These are phyloP conservation scores for Hydnomerulius pinastri DNA, from an alignment of 768 basidiomycete genomes.

Conservation along the genomic window DNA sequence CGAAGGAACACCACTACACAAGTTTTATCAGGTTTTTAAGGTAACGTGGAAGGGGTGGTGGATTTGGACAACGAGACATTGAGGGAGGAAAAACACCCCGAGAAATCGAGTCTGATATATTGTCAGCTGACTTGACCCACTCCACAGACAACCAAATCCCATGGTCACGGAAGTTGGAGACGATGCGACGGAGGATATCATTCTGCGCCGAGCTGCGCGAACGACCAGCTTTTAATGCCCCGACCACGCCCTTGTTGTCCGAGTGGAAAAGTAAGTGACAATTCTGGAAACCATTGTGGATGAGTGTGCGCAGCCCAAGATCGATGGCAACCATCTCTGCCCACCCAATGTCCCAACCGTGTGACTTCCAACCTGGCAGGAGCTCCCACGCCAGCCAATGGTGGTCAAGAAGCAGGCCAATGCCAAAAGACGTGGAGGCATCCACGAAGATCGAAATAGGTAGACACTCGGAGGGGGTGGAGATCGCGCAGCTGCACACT, in stretches of 20 bases:
- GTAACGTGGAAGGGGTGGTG: slow-evolving; percentile 6
- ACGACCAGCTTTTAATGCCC: not conserved
- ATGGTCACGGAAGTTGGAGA: not conserved
- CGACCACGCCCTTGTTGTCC: slow-evolving; percentile 45
- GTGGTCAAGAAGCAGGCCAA: slow-evolving; percentile 37
- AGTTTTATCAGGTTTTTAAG: not conserved
- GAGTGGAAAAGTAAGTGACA: slow-evolving; percentile 34
- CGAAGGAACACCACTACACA: not conserved
- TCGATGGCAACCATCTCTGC: slow-evolving; percentile 47
- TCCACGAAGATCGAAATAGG: slow-evolving; percentile 34
- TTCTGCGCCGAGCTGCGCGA: not conserved
- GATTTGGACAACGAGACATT: slow-evolving; percentile 8
- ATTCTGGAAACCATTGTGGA: slow-evolving; percentile 21
- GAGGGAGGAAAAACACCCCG: not conserved
- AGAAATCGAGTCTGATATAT: not conserved
- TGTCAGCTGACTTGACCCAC: not conserved
- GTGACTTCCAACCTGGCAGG: slow-evolving; percentile 27
- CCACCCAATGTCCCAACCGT: slow-evolving; percentile 41
- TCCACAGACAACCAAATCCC: not conserved
- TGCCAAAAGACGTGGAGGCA: slow-evolving; percentile 40
- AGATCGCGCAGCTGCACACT: not conserved
- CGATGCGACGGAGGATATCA: not conserved
- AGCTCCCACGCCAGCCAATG: slow-evolving; percentile 43
- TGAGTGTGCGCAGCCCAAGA: slow-evolving; percentile 35
- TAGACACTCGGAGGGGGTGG: not conserved